Evolutionary conservation across 805 yeast species (phyloP), one percentile per base, ranked within the genome.

Genomic region (Starmerella cellae): DNA sequence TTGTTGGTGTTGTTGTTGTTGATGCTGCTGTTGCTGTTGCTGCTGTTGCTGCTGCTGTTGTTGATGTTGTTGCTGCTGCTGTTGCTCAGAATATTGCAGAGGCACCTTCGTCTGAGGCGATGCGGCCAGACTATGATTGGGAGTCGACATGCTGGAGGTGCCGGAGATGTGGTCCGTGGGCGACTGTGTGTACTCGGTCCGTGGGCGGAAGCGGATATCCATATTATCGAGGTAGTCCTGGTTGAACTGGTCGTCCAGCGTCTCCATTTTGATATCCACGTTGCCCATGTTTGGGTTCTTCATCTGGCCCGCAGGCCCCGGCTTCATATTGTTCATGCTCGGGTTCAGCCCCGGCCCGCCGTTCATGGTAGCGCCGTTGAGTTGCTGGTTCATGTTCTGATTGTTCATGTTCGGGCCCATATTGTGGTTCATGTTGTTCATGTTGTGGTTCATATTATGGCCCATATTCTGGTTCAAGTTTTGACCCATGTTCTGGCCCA

Each of bases 51-150:
- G 28, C 28, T 9, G 8, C 28, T 24, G 28, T 9, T 24, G 8
- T 9, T 13, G 8, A 24, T 24, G 28, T 13, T 9, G 8, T 13
- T 24, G 28, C 33, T 33, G 42, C 36, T 27, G 39, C 14, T 32
- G 41, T 23, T 33, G 45, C 30, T 31, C 35, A 11, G 26, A 23
- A 4, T 5, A 11, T 11, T 16, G 5, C 5, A 10, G 13, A 21
- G 26, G 30, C 16, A 16, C 23, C n/a, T 8, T 24, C 31, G 27
- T 10, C n/a, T 35, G 36, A 3, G 41, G 41, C 17, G 36, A 31
- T 14, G 29, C 41, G 14, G 41, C 21, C 4, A 38, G 36, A 30
- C 41, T 24, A 16, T 31, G 34, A 31, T 31, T 31, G 9, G 34
- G 34, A 20, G 34, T 31, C 6, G 34, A 31, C 20, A 31, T 16